These are phyloP conservation scores for Diaporthe aspalathi DNA, from an alignment of 2,329 filamentous ascomycete species.

Conservation along the genomic window DNA sequence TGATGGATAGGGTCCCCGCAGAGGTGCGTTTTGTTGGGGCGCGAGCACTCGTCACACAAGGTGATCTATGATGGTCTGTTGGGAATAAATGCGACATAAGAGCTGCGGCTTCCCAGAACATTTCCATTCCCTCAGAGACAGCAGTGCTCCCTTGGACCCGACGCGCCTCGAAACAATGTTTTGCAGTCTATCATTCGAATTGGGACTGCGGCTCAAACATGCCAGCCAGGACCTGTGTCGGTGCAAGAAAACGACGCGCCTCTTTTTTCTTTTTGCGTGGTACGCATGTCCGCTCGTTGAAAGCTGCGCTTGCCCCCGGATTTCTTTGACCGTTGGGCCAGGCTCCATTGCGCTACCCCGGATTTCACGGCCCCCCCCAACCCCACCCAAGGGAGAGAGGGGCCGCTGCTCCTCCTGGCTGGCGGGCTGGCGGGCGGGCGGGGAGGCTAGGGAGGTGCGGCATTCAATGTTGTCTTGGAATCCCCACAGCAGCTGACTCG, in stretches of 20 bases:
- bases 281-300: neutral
- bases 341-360: conserved; percentile 3
- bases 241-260: neutral
- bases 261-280: neutral
- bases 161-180: neutral
- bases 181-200: neutral
- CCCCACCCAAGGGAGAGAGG: neutral
- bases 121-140: neutral
- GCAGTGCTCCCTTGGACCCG: neutral
- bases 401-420: conserved; percentile 6
- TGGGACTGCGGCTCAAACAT: neutral
- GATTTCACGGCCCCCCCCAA: conserved; percentile 2
- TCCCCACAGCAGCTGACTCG: conserved; percentile 26
- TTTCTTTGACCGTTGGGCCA: neutral
- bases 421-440: neutral
- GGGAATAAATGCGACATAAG: conserved; percentile 6
- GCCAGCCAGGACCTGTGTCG: neutral
- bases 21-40: conserved; percentile 13
- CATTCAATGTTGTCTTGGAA: neutral
- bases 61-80: neutral
- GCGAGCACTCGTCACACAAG: neutral
- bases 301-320: neutral
- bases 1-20: conserved; percentile 8
- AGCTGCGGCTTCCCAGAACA: neutral
- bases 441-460: neutral